These are phyloP conservation scores for Beauveria pseudobassiana DNA, from an alignment of 2,329 filamentous ascomycete species.

Conservation along the genomic window DNA sequence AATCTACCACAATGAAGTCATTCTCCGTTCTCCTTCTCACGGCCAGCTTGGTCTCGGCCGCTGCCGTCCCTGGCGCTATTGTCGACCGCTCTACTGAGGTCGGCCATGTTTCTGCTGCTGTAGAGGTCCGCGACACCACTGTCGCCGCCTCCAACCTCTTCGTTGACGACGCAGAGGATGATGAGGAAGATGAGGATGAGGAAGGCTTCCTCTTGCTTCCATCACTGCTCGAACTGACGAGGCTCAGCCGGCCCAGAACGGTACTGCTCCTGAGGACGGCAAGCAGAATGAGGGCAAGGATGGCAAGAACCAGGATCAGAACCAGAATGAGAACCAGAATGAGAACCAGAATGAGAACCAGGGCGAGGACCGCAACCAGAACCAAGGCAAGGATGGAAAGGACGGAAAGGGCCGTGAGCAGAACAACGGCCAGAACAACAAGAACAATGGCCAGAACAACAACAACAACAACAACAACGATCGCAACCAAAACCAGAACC, in stretches of 20 bases:
- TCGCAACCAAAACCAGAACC: constrained; percentile 10
- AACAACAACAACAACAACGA: constrained; percentile 2
- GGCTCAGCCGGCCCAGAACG: background rate
- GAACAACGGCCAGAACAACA: background rate
- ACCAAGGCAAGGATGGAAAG: background rate
- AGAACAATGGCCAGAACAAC: background rate
- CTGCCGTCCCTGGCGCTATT: constrained; percentile 18
- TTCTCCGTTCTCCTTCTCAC: constrained; percentile 21
- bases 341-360: background rate
- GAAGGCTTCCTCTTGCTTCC: constrained; percentile 2
- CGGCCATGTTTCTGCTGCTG: constrained; percentile 1
- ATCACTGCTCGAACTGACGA: background rate
- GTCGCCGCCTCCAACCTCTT: background rate
- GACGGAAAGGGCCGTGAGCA: background rate
- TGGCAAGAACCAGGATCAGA: background rate
- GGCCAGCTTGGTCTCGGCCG: constrained; percentile 24
- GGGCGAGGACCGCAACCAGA: background rate
- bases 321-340: background rate
- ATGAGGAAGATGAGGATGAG: constrained; percentile 5
- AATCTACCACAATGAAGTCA: constrained; percentile 21
- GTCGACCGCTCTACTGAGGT: constrained; percentile 6
- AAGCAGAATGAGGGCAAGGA: background rate
- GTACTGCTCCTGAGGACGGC: background rate
- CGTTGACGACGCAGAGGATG: background rate
- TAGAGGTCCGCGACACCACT: background rate